These are phyloP conservation scores for Warburgia ugandensis DNA, from an alignment of 164 flowering plant genomes.

Conservation along the genomic window DNA sequence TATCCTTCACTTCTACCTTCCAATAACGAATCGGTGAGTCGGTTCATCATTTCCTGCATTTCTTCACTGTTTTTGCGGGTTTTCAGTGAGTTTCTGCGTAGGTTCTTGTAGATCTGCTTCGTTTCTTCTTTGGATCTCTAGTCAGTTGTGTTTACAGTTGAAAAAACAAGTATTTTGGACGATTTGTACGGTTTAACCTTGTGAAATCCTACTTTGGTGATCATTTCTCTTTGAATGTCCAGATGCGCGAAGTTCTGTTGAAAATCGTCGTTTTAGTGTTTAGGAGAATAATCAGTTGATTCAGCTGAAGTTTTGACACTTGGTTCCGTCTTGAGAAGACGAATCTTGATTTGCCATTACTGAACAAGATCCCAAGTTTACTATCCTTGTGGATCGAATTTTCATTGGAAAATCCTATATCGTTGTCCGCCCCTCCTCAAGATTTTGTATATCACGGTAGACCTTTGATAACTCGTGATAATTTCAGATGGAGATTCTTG, in stretches of 20 bases:
- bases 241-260: background rate
- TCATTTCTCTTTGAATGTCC: background rate
- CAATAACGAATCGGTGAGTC: background rate
- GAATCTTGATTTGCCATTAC: no score
- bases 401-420: background rate
- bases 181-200: background rate
- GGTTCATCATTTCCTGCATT: background rate
- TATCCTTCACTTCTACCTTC: background rate
- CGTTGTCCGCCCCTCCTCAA: background rate
- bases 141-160: background rate
- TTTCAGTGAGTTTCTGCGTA: background rate
- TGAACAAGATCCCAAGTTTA: no score
- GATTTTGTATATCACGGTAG: background rate
- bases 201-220: background rate
- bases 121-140: background rate
- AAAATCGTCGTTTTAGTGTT: background rate
- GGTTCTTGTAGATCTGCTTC: background rate
- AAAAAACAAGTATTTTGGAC: background rate
- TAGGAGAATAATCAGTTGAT: background rate
- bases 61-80: background rate
- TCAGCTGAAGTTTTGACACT: background rate
- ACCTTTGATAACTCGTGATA: background rate
- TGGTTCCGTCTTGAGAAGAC: background rate
- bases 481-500: constrained; percentile 57
- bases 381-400: no score